Evolutionary conservation across 768 basidiomycete genomes (phyloP).

Genomic region (Tulasnella sp.): DNA sequence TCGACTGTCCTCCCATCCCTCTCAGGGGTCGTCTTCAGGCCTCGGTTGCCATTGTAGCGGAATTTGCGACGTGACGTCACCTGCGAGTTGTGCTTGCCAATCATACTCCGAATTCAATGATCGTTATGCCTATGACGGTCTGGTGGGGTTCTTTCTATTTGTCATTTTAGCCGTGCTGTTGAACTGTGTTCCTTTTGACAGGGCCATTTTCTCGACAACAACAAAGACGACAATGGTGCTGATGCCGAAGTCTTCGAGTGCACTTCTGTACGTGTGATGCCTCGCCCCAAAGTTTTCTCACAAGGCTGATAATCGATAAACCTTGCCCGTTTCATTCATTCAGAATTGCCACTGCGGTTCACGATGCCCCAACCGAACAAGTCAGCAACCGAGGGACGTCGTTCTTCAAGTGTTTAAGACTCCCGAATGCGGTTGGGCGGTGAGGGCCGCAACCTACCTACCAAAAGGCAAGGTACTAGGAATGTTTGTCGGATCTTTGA

Average conservation of each 20-base stretch:
- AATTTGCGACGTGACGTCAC: background rate
- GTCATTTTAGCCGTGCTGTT: background rate
- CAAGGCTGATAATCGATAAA: background rate
- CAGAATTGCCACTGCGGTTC: conserved; percentile 1
- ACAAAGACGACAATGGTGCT: conserved; percentile 1
- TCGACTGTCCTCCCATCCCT: background rate
- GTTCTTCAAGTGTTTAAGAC: conserved; percentile 5
- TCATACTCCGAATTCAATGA: conserved; percentile 11
- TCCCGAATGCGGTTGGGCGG: background rate
- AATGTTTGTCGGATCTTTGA: background rate
- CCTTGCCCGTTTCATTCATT: background rate
- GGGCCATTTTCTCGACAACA: background rate
- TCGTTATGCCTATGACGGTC: background rate
- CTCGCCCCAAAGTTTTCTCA: background rate
- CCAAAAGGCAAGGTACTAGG: background rate
- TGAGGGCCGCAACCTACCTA: background rate
- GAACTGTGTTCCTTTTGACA: background rate
- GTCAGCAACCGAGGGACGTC: conserved; percentile 5
- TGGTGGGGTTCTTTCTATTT: background rate
- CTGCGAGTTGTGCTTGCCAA: conserved; percentile 6
- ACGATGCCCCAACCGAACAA: conserved; percentile 7
- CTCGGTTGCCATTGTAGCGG: conserved; percentile 10
- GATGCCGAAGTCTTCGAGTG: conserved; percentile 15
- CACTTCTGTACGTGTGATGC: background rate
- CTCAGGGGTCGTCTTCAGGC: background rate